Conservation (phyloP, 129 eudicot genomes). For the Dittrichia graveolens region DNA sequence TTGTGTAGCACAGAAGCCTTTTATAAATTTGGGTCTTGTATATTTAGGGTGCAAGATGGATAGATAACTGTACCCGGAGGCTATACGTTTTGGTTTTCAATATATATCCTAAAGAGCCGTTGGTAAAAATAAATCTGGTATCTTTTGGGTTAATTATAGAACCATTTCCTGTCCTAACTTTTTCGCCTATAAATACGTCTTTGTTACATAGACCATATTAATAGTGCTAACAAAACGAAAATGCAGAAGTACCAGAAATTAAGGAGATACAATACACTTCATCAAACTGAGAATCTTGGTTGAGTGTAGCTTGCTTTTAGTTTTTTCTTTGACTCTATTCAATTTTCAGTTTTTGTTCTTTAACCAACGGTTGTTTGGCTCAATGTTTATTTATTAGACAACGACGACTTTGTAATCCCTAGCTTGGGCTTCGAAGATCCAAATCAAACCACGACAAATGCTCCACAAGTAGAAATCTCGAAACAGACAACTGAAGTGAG, state of each 20-base stretch:
- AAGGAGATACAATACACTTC: too few relatives aligned
- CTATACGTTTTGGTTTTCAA: too few relatives aligned
- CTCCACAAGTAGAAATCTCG: constrained; percentile 46
- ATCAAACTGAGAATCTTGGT: not conserved
- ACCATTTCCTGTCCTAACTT: not conserved
- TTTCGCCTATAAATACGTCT: too few relatives aligned
- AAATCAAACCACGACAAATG: constrained; percentile 31
- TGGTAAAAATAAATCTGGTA: too few relatives aligned
- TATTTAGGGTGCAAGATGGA: not conserved
- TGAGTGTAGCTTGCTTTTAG: not conserved
- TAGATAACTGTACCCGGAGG: too few relatives aligned
- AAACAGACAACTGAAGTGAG: constrained; percentile 56
- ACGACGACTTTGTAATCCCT: constrained; percentile 94
- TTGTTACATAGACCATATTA: not conserved
- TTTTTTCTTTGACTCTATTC: not conserved
- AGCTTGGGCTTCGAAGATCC: constrained; percentile 84
- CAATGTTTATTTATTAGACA: constrained; percentile 50
- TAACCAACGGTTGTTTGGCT: constrained; percentile 11
- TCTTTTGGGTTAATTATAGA: too few relatives aligned
- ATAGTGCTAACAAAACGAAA: not conserved
- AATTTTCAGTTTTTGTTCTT: not conserved
- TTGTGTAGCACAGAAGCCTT: not conserved
- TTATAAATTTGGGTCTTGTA: not conserved
- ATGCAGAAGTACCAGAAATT: not conserved
- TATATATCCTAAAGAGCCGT: too few relatives aligned